A percentile compares a stretch with the other conserved stretches of the same genome.
phyloP scores from a whole-genome alignment of 2,329 filamentous ascomycete genomes.

The Lecanicillium sp. region DNA sequence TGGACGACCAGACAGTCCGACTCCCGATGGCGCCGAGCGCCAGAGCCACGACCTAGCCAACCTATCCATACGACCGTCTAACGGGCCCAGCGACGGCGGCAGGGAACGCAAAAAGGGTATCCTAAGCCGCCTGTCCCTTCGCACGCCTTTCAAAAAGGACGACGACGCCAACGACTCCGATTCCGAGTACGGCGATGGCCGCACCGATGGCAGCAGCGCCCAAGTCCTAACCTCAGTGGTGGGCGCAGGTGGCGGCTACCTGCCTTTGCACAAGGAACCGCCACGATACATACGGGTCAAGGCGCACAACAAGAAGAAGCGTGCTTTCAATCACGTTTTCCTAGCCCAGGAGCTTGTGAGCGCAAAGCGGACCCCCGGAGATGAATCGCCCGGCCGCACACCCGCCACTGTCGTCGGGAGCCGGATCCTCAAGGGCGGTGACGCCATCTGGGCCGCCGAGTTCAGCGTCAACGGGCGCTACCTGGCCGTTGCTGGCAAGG shows the following conservation, averaged over 20 bases:
- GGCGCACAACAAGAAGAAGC: slow-evolving; percentile 69
- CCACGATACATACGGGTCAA: slow-evolving; percentile 86
- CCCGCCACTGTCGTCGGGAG: slow-evolving; percentile 30
- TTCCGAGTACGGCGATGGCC: slow-evolving; percentile 7
- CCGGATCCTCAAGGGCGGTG: slow-evolving; percentile 36
- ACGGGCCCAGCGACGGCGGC: slow-evolving; percentile 4
- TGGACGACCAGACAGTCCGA: slow-evolving; percentile 44
- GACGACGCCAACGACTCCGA: slow-evolving; percentile 52
- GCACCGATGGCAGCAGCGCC: slow-evolving; percentile 71
- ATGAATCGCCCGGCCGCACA: slow-evolving; percentile 19
- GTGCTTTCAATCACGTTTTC: slow-evolving; percentile 81
- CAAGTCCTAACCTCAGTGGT: slow-evolving; percentile 73
- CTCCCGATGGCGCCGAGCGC: slow-evolving; percentile 30
- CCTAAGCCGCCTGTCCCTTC: slow-evolving; percentile 71
- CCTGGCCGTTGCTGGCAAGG: slow-evolving; percentile 85
- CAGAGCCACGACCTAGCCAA: slow-evolving; percentile 35
- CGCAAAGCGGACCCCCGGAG: slow-evolving; percentile 32
- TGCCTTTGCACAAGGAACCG: slow-evolving; percentile 80
- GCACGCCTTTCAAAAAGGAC: slow-evolving; percentile 66
- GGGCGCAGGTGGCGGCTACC: slow-evolving; percentile 62
- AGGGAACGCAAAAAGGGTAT: slow-evolving; percentile 66
- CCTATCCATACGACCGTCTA: slow-evolving; percentile 23
- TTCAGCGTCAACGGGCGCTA: slow-evolving; percentile 91
- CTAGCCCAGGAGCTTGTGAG: slow-evolving; percentile 81
- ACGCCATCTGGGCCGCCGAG: slow-evolving; percentile 85